Base-by-base conservation (phyloP, 1,284 basidiomycete genomes). In the Retiboletus fuscus region DNA sequence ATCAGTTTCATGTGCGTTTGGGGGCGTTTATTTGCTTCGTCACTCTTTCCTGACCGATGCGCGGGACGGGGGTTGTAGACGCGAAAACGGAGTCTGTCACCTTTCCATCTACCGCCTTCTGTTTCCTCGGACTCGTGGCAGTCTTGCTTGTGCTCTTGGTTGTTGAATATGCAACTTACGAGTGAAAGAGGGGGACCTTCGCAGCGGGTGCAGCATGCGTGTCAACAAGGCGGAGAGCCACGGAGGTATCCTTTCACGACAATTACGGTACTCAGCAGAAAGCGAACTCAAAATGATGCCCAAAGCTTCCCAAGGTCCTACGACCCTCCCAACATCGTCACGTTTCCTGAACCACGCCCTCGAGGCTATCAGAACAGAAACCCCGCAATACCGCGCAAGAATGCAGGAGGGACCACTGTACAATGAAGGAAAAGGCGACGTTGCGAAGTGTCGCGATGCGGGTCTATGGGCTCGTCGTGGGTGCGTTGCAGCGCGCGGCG, bases 1-100 rank as follows among this genome's bases (percentile, higher is more conserved):
- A 96, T 82, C 93, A 94, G 73, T 99, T 99, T 82, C 95, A 95
- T 78, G 96, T 97, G 77, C 66, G 76, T 80, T 46, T 3, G 20
- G 0, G 34, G 8, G 34, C 41, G 26, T 13, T 30, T 46, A 4
- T 66, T 26, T 30, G 4, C 57, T 28, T 41, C 71, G 92, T 87
- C 43, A 68, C 53, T 61, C 65, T 41, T 47, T 24, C 18, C 30
- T 69, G 34, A 66, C 57, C 57, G 26, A 62, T 26, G 5, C 15
- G 1, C 12, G 44, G 70, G 41, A 70, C 41, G 53, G 11, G 30
- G 34, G 15, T 30, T 20, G 53, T 79, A 97, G 95, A 97, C 90
- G 5, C 94, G 98, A 63, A 99, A 99, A 44, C 13, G 2, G 53
- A 2, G 10, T 66, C 55, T 22, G 11, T 30, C 11, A n/a, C n/a